Conservation (phyloP, 352 stramenopile species). For the Phytophthora colocasiae region DNA sequence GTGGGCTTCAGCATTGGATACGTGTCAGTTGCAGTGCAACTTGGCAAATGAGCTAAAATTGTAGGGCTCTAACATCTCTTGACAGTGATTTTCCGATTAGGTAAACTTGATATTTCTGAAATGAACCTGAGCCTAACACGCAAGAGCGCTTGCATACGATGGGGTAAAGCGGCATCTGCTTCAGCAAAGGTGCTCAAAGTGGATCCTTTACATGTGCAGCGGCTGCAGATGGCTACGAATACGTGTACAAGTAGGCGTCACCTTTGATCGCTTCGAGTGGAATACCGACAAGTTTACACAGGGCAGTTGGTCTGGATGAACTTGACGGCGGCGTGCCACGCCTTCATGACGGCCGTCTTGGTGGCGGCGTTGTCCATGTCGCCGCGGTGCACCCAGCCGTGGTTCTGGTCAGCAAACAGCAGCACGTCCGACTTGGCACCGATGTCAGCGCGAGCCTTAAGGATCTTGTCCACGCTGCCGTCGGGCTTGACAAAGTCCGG, state of each 20-base stretch:
- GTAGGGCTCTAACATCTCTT: not conserved
- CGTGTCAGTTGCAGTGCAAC: constrained; percentile 6
- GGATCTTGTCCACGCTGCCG: constrained; percentile 78
- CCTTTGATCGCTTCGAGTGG: too few relatives aligned
- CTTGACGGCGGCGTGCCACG: constrained; percentile 64
- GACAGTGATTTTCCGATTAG: not conserved
- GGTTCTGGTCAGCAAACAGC: constrained; percentile 74
- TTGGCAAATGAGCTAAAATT: constrained; percentile 11
- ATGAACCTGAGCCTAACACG: too few relatives aligned
- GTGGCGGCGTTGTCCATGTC: constrained; percentile 74
- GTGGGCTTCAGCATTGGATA: constrained; percentile 13
- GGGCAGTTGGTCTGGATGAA: constrained; percentile 68
- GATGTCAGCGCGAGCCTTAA: constrained; percentile 61
- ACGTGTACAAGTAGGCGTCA: not conserved
- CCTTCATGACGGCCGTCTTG: constrained; percentile 70
- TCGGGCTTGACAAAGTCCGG: constrained; percentile 70
- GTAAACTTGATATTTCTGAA: constrained; percentile 5
- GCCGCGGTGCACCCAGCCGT: constrained; percentile 87
- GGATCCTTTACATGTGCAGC: constrained; percentile 11
- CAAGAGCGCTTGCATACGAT: constrained; percentile 4
- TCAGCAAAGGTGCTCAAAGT: not conserved
- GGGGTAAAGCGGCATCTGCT: constrained; percentile 9
- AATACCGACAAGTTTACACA: constrained; percentile 29
- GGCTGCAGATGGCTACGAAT: not conserved
- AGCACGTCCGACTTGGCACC: constrained; percentile 62